phyloP scores from a whole-genome alignment of 2,329 filamentous ascomycete species.

The Fusarium nelsonii region DNA sequence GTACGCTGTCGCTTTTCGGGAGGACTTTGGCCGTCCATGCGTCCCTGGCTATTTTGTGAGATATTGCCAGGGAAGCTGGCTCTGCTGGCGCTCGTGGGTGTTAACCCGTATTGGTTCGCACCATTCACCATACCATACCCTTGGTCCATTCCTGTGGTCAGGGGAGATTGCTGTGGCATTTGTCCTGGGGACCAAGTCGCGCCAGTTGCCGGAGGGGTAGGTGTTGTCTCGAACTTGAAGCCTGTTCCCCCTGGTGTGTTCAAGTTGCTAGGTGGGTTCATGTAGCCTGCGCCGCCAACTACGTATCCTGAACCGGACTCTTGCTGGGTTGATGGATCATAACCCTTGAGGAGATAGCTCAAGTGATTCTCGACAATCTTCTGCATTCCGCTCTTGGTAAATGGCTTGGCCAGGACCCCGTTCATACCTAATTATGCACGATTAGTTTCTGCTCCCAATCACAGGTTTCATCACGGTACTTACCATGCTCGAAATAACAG shows the following conservation, averaged over 20 bases:
- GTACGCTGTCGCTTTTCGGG: constrained; percentile 66
- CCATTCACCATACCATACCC: constrained; percentile 62
- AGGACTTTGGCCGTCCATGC: constrained; percentile 58
- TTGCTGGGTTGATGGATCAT: constrained; percentile 61
- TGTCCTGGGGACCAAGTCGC: constrained; percentile 66
- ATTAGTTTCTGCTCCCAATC: constrained; percentile 25
- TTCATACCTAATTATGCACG: constrained; percentile 83
- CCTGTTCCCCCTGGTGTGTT: constrained; percentile 41
- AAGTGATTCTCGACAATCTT: constrained; percentile 91
- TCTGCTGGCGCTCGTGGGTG: constrained; percentile 49
- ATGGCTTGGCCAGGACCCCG: constrained; percentile 95
- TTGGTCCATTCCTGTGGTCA: constrained; percentile 56
- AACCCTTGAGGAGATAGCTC: constrained; percentile 79
- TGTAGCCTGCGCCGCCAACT: constrained; percentile 52
- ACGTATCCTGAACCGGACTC: constrained; percentile 53
- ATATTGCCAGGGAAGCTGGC: constrained; percentile 45
- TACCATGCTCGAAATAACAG: constrained; percentile 97
- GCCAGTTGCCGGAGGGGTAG: constrained; percentile 63
- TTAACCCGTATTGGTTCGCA: constrained; percentile 55
- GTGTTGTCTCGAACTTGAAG: constrained; percentile 68
- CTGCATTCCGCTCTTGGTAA: constrained; percentile 88
- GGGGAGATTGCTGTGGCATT: constrained; percentile 63
- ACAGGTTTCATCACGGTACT: constrained; percentile 51
- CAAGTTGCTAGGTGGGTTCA: constrained; percentile 51
- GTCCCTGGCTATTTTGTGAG: constrained; percentile 45